Base-by-base conservation (phyloP, 805 yeast genomes). In the Millerozyma acaciae region DNA sequence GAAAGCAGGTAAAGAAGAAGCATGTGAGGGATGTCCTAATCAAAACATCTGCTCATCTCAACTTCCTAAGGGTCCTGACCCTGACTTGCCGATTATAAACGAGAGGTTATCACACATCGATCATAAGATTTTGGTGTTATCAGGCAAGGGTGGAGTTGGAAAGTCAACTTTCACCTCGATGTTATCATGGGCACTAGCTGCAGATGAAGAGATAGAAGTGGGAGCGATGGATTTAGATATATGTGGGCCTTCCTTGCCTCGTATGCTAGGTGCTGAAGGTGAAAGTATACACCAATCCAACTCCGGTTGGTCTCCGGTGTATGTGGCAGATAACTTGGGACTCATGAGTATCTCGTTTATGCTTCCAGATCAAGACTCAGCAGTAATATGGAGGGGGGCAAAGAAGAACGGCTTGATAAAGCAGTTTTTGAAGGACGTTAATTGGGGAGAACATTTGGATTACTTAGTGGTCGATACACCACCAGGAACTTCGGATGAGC, bases 401-500 rank as follows among this genome's bases (percentile, higher is more conserved):
- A 93, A 93, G 65, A 93, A 93, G 62, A 88, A 85, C 47, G 88
- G 94, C 1, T 68, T 93, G 30, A 93, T 93, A 33, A 93, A 93
- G 51, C 96, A 88, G 62, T 93, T 93, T 49, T 66, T 93, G 34
- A 87, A 84, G 51, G 97, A 90, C 48, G 97, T 93, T 2, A 88
- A 86, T 48, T 93, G 99, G 99, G 96, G 95, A 4, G 71, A 73
- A 16, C 60, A 45, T 30, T 60, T 84, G 35, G 97, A 93, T 56
- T 93, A 84, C 50, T 66, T 93, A 44, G 73, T 93, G 10, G 83
- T 93, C 12, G 99, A 93, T 51, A 93, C 99, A 0, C 99, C 98
- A 0, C 99, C 99, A 0, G 98, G 99, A 0, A 93, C 99, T 0
- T 83, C 96, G 0, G 99, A 93, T 59, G 99, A 93, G 56, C 99